Evolutionary conservation across 1,284 basidiomycete genomes (phyloP).

Genomic region (Xerocomus subilludens): DNA sequence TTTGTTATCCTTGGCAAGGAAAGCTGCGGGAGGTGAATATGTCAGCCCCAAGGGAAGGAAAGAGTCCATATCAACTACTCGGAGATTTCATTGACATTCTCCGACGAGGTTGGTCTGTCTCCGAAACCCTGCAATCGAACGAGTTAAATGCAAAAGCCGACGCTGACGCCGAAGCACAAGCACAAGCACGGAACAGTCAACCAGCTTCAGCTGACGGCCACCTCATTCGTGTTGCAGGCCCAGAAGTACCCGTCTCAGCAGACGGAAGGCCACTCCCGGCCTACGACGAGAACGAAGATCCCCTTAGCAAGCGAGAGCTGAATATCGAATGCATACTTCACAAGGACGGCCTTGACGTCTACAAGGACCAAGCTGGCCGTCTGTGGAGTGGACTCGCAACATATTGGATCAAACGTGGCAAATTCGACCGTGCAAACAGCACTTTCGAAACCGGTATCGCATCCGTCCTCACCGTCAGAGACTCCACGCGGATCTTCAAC

Average conservation of each 20-base stretch:
- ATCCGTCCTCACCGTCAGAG: constrained; percentile 91
- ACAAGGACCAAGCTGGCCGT: constrained; percentile 96
- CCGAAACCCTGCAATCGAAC: constrained; percentile 72
- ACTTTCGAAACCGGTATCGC: constrained; percentile 92
- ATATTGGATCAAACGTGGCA: constrained; percentile 97
- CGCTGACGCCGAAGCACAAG: constrained; percentile 48
- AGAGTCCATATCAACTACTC: constrained; percentile 95
- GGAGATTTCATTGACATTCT: constrained; percentile 93
- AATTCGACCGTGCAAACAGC: constrained; percentile 88
- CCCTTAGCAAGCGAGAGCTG: constrained; percentile 75
- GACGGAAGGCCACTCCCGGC: constrained; percentile 62
- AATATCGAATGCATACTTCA: constrained; percentile 90
- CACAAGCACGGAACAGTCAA: constrained; percentile 55
- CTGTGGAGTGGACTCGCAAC: constrained; percentile 98
- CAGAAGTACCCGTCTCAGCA: constrained; percentile 66
- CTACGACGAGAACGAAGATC: constrained; percentile 87
- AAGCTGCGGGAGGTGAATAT: constrained; percentile 86
- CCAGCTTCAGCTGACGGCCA: constrained; percentile 68
- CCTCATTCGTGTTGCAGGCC: constrained; percentile 80
- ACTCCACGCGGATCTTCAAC: constrained; percentile 99
- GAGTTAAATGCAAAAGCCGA: constrained; percentile 60
- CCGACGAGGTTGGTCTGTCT: constrained; percentile 95
- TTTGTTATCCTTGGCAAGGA: constrained; percentile 83
- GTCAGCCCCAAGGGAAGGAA: constrained; percentile 90
- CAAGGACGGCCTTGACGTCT: constrained; percentile 86